These are phyloP conservation scores for Fusarium tupiense DNA, from an alignment of 2,329 filamentous ascomycete species.

Conservation along the genomic window DNA sequence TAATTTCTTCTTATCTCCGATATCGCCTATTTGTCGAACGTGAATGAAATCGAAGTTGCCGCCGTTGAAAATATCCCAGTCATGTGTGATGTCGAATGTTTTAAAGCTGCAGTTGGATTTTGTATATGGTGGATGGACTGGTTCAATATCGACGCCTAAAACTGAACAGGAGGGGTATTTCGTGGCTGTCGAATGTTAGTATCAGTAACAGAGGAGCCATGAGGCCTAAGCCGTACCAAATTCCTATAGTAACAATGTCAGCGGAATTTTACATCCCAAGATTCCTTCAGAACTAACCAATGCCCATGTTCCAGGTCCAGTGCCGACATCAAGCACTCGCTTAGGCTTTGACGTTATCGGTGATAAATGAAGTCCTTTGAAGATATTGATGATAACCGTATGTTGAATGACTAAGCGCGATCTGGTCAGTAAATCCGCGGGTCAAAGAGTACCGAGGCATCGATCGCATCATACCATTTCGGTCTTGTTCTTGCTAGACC, in stretches of 20 bases:
- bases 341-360: conserved; percentile 29
- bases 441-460: neutral
- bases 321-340: conserved; percentile 34
- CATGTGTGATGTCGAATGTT: conserved; percentile 31
- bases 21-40: conserved; percentile 31
- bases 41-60: conserved; percentile 35
- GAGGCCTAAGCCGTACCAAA: conserved; percentile 16
- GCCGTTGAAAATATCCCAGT: conserved; percentile 28
- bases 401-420: conserved; percentile 35
- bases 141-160: conserved; percentile 36
- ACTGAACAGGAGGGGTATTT: conserved; percentile 36
- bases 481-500: conserved; percentile 37
- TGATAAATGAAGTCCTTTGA: conserved; percentile 35
- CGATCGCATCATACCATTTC: conserved; percentile 30
- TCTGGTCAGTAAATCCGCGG: conserved; percentile 13
- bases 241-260: conserved; percentile 24
- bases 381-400: conserved; percentile 33
- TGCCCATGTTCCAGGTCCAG: conserved; percentile 35
- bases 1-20: conserved; percentile 24
- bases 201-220: neutral
- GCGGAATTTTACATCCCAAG: neutral
- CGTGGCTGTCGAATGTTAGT: conserved; percentile 26
- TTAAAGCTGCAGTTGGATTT: conserved; percentile 32
- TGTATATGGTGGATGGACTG: conserved; percentile 24
- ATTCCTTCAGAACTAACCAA: conserved; percentile 6